Conservation (phyloP, 2,329 filamentous ascomycete species). For the Beauveria caledonica region DNA sequence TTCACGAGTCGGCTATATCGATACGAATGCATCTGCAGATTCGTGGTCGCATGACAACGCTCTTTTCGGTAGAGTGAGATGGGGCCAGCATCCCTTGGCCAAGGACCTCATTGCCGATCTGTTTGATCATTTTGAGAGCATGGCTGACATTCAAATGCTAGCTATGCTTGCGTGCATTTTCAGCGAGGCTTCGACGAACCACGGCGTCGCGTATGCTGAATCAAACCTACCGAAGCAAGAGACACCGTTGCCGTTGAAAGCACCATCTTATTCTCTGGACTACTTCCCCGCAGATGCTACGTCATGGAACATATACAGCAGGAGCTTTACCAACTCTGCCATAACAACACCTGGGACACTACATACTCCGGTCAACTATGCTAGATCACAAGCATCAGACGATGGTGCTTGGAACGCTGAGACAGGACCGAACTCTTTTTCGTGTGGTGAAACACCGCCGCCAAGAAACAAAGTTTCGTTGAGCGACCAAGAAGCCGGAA, state of each 20-base stretch:
- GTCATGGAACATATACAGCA: slow-evolving; percentile 43
- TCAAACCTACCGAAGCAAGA: slow-evolving; percentile 49
- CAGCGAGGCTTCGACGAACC: slow-evolving; percentile 48
- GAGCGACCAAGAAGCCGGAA: slow-evolving; percentile 37
- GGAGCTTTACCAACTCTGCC: slow-evolving; percentile 45
- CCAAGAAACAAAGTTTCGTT: slow-evolving; percentile 38
- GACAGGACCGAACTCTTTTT: slow-evolving; percentile 49
- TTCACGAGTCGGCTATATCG: slow-evolving; percentile 27
- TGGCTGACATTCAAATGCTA: slow-evolving; percentile 60
- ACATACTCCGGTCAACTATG: slow-evolving; percentile 46
- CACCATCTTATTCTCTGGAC: slow-evolving; percentile 57
- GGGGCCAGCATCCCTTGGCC: slow-evolving; percentile 58
- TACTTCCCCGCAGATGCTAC: slow-evolving; percentile 55
- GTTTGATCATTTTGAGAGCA: slow-evolving; percentile 55
- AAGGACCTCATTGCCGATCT: slow-evolving; percentile 52
- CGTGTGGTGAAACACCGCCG: slow-evolving; percentile 54
- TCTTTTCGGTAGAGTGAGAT: slow-evolving; percentile 55
- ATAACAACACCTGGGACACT: slow-evolving; percentile 50
- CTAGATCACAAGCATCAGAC: slow-evolving; percentile 50
- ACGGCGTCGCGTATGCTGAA: slow-evolving; percentile 49
- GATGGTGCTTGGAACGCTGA: slow-evolving; percentile 46
- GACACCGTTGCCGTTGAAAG: slow-evolving; percentile 56
- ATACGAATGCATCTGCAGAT: slow-evolving; percentile 12
- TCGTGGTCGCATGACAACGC: slow-evolving; percentile 10
- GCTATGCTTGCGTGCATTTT: slow-evolving; percentile 66